phyloP scores from a whole-genome alignment of 225 moss, liverwort and hornwort genomes.

The Sphagnum tenellum region DNA sequence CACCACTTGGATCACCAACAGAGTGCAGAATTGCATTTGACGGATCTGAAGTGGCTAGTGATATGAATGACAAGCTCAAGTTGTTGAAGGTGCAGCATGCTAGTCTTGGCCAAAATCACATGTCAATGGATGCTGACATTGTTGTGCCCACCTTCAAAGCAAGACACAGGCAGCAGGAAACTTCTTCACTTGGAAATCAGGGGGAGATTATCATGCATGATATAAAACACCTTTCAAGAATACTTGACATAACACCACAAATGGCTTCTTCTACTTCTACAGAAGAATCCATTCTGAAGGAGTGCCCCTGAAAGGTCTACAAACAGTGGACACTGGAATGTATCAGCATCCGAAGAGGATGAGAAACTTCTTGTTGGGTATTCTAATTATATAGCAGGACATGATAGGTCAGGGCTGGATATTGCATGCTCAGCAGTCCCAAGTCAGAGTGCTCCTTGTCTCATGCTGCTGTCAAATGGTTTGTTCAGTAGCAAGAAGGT shows the following conservation, averaged over 20 bases:
- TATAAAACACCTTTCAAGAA: conserved; percentile 1
- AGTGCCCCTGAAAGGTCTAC: conserved; percentile 25
- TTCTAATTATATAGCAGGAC: conserved; percentile 10
- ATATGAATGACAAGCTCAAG: conserved; percentile 30
- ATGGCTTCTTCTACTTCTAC: neutral
- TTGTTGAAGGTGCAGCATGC: conserved; percentile 11
- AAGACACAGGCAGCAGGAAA: conserved; percentile 24
- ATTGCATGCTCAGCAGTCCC: conserved; percentile 20
- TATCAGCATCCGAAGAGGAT: conserved; percentile 29
- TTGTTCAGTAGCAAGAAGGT: conserved; percentile 24
- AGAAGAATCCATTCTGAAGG: conserved; percentile 21
- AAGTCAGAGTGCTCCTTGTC: conserved; percentile 21
- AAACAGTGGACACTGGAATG: conserved; percentile 25
- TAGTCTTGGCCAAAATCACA: conserved; percentile 8
- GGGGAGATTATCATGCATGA: conserved; percentile 15
- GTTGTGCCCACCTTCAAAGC: conserved; percentile 18
- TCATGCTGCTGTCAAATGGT: conserved; percentile 19
- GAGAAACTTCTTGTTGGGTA: conserved; percentile 22
- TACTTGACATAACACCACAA: too few relatives aligned
- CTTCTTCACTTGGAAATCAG: conserved; percentile 7
- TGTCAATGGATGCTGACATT: conserved; percentile 16
- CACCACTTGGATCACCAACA: conserved; percentile 40
- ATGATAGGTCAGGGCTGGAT: conserved; percentile 18
- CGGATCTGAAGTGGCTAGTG: conserved; percentile 27
- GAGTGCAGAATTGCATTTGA: conserved; percentile 33